These are phyloP conservation scores for Scytalidium sp. DNA, from an alignment of 2,329 filamentous ascomycete species.

Conservation along the genomic window DNA sequence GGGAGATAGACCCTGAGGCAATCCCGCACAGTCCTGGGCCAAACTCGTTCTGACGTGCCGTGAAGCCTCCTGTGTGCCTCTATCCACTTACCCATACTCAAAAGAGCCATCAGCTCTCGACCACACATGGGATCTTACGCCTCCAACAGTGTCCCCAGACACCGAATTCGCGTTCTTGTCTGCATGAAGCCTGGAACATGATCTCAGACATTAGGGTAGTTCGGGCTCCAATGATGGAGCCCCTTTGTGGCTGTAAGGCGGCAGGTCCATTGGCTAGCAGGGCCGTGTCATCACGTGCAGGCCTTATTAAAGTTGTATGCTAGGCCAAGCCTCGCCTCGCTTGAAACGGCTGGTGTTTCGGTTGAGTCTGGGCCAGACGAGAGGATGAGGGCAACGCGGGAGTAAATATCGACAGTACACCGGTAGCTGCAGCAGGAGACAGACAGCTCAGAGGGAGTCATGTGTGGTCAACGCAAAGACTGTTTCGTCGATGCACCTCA, in stretches of 20 bases:
- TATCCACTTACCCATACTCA: slow-evolving; percentile 1
- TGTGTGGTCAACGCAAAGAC: neutral
- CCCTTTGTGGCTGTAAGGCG: slow-evolving; percentile 10
- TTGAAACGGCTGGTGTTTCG: slow-evolving; percentile 15
- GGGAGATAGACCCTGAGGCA: slow-evolving; percentile 2
- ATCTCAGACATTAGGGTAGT: slow-evolving; percentile 18
- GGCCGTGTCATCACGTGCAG: neutral
- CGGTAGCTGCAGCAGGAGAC: neutral
- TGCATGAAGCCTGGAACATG: slow-evolving; percentile 16
- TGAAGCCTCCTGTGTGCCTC: slow-evolving; percentile 1
- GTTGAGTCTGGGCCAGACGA: neutral
- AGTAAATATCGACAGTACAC: neutral
- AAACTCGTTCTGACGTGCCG: neutral
- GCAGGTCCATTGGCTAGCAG: slow-evolving; percentile 2
- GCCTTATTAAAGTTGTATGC: neutral
- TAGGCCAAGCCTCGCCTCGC: slow-evolving; percentile 10
- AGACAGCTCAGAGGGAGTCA: neutral
- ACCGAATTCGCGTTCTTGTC: slow-evolving; percentile 5
- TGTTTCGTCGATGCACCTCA: neutral
- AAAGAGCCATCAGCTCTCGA: slow-evolving; percentile 13
- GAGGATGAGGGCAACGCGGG: neutral
- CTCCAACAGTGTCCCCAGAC: slow-evolving; percentile 10
- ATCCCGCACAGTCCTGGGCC: neutral
- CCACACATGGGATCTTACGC: neutral
- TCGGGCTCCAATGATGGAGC: slow-evolving; percentile 6